Evolutionary conservation across 108 stramenopile genomes (phyloP), one percentile per base, ranked within the genome.

Genomic region (Conticribra guillardii): DNA sequence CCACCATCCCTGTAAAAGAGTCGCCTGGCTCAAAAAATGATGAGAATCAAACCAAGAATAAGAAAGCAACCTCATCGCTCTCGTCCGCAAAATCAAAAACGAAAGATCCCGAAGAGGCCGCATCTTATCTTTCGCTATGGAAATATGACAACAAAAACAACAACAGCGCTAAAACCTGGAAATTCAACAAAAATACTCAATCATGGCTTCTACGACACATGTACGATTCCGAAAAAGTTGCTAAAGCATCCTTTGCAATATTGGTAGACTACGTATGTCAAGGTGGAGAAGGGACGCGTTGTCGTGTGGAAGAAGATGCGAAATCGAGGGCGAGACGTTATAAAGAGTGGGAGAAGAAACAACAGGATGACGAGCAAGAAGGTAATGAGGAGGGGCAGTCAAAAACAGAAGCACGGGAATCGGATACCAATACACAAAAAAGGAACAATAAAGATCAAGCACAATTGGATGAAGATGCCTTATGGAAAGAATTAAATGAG

Each of bases 151-250:
- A 67, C 14, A 46, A 74, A 1, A 61, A 62, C 17, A 71, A 54
- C 15, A 56, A 76, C 17, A 69, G 60, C 14, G 30, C 18, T 41
- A 5, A 27, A 8, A 19, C 56, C 5, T 97, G 96, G 96, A 97
- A 95, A 83, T 97, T 97, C 82, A 94, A 94, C 67, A 97, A 97
- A 69, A 97, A 97, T 66, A 95, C 93, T 1, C 96, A 97, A 79
- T 88, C 92, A 30, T 97, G 96, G 96, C 67, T 97, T 0, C 83
- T 95, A 18, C 77, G 94, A 19, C 91, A 95, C 71, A 90, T 95
- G 92, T 97, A 91, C 80, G 82, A 92, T 37, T 84, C 76, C 17
- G 89, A 89, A n/a, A 86, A 85, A 63, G 85, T 95, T 3, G 44
- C 76, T 47, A 95, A 95, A 67, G n/a, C 69, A 0, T 63, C 81